Percentiles rank a stretch among this genome's conserved stretches.
Conservation (phyloP, 2,329 filamentous ascomycete genomes). For the Fusarium papillatum region DNA sequence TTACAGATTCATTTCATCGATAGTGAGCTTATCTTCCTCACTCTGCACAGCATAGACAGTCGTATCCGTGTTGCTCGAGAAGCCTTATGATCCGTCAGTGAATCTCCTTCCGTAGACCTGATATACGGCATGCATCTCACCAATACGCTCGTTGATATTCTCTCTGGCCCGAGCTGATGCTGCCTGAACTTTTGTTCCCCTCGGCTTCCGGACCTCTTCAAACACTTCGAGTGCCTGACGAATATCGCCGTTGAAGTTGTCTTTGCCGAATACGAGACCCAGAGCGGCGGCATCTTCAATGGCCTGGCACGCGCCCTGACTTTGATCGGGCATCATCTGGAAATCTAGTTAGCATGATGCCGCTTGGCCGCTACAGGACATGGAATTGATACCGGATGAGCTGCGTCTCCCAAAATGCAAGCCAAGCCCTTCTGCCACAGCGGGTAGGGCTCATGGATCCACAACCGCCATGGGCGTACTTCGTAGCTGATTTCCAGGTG, state of each 20-base stretch:
- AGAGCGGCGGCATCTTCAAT: constrained; percentile 17
- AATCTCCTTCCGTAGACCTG: neutral
- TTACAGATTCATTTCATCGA: constrained; percentile 20
- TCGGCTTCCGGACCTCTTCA: constrained; percentile 15
- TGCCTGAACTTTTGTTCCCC: constrained; percentile 14
- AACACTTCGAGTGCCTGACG: constrained; percentile 13
- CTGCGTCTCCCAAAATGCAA: constrained; percentile 26
- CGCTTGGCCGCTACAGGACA: neutral
- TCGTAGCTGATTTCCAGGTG: constrained; percentile 70
- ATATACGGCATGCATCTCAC: neutral
- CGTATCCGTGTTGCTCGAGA: constrained; percentile 11
- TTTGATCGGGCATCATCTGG: constrained; percentile 27
- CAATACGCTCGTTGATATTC: constrained; percentile 21
- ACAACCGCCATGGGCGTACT: constrained; percentile 70
- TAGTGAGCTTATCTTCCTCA: constrained; percentile 14
- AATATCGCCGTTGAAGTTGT: constrained; percentile 9
- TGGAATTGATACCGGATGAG: constrained; percentile 11
- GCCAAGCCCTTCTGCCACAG: constrained; percentile 25
- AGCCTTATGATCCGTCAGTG: neutral
- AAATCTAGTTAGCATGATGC: neutral
- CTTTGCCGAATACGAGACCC: neutral
- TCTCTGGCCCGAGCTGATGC: constrained; percentile 22
- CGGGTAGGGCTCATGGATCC: constrained; percentile 53
- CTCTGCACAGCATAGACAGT: neutral
- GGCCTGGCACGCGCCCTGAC: constrained; percentile 15